Evolutionary conservation across 495 filamentous ascomycete species (phyloP), one percentile per base, ranked within the genome.

Genomic region (Xylaria flabelliformis): DNA sequence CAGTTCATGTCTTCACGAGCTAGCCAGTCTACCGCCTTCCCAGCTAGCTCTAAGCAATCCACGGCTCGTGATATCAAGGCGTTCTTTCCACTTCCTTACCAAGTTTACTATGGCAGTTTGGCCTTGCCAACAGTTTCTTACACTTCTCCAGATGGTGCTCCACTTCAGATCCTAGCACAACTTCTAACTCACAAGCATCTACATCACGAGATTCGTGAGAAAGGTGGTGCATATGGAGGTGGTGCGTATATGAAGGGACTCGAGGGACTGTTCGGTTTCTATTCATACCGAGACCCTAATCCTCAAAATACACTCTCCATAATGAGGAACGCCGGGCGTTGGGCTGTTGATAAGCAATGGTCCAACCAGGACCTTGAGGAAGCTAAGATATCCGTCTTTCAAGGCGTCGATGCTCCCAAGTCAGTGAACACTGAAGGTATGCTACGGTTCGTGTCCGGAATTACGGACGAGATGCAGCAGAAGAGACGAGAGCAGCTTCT

Each of bases 211-310:
- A 97, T 99, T 70, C 92, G 96, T 41, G 96, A 99, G 81, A 99
- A 99, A 81, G 96, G 96, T 10, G 96, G 96, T 53, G 96, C 96
- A 12, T 99, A 99, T 75, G 96, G 96, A 70, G 95, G 94, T 21
- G 93, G 94, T 19, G 94, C 97, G 15, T 97, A 93, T 82, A 89
- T 91, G 58, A 88, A 90, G 12, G 90, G 90, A 4, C 77, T 97
- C 3, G 91, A 92, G 74, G 96, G 96, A 24, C 76, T 96, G 2
- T 98, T 99, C 75, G 94, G 94, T 48, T 95, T 97, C 82, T 97
- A 95, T 83, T 95, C 92, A 71, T 99, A 98, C 83, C 91, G 96
- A 19, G 96, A 99, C 81, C 96, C 97, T n/a, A 97, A 98, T 78
- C 94, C 97, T 10, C 83, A 90, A 70, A 98, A 97, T 80, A 93